Evolutionary conservation across 208 protist genomes (phyloP).

Genomic region (Trypanosoma boissoni): DNA sequence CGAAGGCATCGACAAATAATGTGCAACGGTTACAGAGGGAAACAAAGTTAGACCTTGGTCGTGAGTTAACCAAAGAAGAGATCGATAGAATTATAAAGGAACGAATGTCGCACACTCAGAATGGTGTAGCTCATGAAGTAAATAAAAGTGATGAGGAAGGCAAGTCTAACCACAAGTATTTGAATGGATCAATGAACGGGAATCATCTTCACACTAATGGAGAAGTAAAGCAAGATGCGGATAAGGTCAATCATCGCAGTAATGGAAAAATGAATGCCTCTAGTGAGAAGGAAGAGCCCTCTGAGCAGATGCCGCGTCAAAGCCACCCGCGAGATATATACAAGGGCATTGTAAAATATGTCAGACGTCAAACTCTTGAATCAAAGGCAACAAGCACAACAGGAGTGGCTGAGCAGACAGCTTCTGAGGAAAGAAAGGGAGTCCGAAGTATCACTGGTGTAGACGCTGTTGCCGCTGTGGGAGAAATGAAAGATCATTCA

Average conservation of each 20-base stretch:
- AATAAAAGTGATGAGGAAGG: not conserved
- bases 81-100: conserved; percentile 16
- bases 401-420: not conserved
- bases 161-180: not conserved
- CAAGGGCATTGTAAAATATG: conserved; percentile 49
- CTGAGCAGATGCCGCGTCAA: not conserved
- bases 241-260: too few species aligned
- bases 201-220: not conserved
- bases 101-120: not conserved
- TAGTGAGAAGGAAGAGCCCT: not conserved
- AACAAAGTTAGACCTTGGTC: conserved; percentile 18
- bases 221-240: conserved; percentile 24
- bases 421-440: not conserved
- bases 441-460: too few species aligned
- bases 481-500: conserved; percentile 25
- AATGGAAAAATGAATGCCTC: too few species aligned
- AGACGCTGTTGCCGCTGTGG: conserved; percentile 41
- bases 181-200: not conserved
- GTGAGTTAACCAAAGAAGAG: conserved; percentile 33
- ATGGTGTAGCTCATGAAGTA: too few species aligned
- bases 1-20: not conserved
- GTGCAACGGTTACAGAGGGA: not conserved
- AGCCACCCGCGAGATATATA: conserved; percentile 24
- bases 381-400: conserved; percentile 1
- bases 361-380: too few species aligned